These are phyloP conservation scores for Kodamaea hsintzibuensis DNA, from an alignment of 805 yeast genomes.

Conservation along the genomic window DNA sequence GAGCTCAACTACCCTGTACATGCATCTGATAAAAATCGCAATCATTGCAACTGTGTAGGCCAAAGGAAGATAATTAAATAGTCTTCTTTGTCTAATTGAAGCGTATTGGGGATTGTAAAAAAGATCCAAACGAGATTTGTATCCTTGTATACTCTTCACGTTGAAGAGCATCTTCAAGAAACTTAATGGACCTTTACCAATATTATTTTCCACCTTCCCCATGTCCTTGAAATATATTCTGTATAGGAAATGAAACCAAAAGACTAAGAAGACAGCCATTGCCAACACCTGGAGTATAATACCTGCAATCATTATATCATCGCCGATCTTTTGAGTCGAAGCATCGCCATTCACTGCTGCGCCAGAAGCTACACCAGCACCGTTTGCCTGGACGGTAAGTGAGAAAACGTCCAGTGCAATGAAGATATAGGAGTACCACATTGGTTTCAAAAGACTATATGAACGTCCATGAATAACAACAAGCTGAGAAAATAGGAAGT, in stretches of 20 bases:
- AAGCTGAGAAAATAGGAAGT: slow-evolving; percentile 14
- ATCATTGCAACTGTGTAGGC: slow-evolving; percentile 7
- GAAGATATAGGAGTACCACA: slow-evolving; percentile 16
- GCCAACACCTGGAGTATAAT: too few relatives aligned
- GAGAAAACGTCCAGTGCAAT: slow-evolving; percentile 13
- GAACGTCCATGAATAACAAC: slow-evolving; percentile 10
- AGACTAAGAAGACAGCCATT: too few relatives aligned
- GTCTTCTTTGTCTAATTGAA: slow-evolving; percentile 6
- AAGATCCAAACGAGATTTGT: slow-evolving; percentile 8
- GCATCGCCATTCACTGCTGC: too few relatives aligned
- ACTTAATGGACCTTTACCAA: neutral
- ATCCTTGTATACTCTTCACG: slow-evolving; percentile 3
- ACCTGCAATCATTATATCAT: too few relatives aligned
- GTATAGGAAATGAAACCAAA: too few relatives aligned
- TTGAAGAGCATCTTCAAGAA: slow-evolving; percentile 10
- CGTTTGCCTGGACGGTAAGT: slow-evolving; percentile 19
- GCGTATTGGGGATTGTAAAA: slow-evolving; percentile 10
- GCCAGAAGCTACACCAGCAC: too few relatives aligned
- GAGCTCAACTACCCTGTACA: slow-evolving; percentile 73
- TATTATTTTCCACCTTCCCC: slow-evolving; percentile 9
- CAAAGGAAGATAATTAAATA: slow-evolving; percentile 9
- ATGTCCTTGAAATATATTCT: slow-evolving; percentile 22
- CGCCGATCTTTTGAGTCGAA: too few relatives aligned
- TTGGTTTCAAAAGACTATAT: slow-evolving; percentile 12
- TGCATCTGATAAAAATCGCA: slow-evolving; percentile 56